Evolutionary conservation across 257 asterid species (phyloP), one percentile per base, ranked within the genome.

Genomic region (Echites panduratus): DNA sequence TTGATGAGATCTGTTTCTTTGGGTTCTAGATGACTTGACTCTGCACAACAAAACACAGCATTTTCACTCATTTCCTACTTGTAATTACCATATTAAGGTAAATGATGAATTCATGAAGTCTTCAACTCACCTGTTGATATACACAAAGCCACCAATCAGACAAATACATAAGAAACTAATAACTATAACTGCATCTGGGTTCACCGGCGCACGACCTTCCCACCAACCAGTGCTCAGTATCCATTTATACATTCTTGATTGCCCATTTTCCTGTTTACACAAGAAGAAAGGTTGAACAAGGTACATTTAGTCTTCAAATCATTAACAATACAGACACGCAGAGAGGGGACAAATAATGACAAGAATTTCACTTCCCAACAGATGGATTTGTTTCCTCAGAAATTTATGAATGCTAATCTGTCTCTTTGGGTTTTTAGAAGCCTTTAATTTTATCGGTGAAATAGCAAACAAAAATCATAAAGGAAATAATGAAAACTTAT

Each of bases 151-250:
- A n/a, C 47, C 24, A 17, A 64, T 64, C 69, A 64, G 40, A 49
- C 69, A 64, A 7, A 64, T 64, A 38, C 69, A 64, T 64, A 64
- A 64, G 27, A 64, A 38, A 27, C 69, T 35, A 19, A 64, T 38
- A 22, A 64, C 69, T 38, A 20, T 44, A 90, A 92, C 96, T 41
- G 94, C 96, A 58, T 90, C 96, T 0, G 88, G 86, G 77, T 86
- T 85, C 70, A 64, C 69, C 2, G 69, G 69, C 3, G 69, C 69
- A 2, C 69, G 69, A n/a, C 82, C 78, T 79, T 86, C 76, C 96
- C 98, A 92, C 98, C 98, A 92, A 66, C 98, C 98, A 1, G 96
- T 92, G 92, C 96, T 88, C 77, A 92, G 66, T 80, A 92, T 85
- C 98, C 98, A 92, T 17, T 81, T 88, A 74, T 90, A 92, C 94